Evolutionary conservation across 1,139 yeast species (phyloP), one percentile per base, ranked within the genome.

Genomic region (Hemisphaericaspora xylofermentans): DNA sequence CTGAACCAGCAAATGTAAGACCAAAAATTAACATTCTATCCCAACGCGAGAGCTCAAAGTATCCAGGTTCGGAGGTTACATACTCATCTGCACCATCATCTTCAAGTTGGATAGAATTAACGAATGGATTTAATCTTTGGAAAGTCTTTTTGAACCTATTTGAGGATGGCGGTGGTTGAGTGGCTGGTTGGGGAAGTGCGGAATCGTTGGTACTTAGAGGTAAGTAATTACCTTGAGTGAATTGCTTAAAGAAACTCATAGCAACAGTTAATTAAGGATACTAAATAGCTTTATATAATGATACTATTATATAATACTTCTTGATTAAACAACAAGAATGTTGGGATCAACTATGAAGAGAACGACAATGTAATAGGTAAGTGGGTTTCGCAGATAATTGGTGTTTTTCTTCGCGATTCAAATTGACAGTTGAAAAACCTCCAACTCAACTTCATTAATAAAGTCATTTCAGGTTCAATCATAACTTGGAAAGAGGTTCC

Each of bases 11-110:
- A 52, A 80, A 68, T 0, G 82, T 73, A 32, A 80, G 67, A 2
- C 71, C 76, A 57, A 80, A 80, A 4, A 80, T 66, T 13, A 80
- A 59, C 66, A 79, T 69, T 43, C 84, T 60, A 54, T 80, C 86
- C 78, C 82, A 78, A 41, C 77, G 64, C 3, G 82, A 75, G 21
- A 80, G 63, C 43, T 72, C 76, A 44, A 75, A 66, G 49, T 64
- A 63, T 4, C 77, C 76, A 0, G 76, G 75, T 13, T 71, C 72
- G 1, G 72, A 56, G 1, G 76, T 69, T 28, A 71, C 77, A 46
- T 68, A 68, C 46, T 68, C 67, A 7, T 68, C 27, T 8, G 27
- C 74, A n/a, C n/a, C n/a, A 17, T 71, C 76, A 42, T 71, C 78
- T 47, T 63, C 68, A 24, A 72, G 57, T 50, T 67, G 67, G 1